These are phyloP conservation scores for Eucalyptus curtisii DNA, from an alignment of 345 rosid genomes.

Conservation along the genomic window DNA sequence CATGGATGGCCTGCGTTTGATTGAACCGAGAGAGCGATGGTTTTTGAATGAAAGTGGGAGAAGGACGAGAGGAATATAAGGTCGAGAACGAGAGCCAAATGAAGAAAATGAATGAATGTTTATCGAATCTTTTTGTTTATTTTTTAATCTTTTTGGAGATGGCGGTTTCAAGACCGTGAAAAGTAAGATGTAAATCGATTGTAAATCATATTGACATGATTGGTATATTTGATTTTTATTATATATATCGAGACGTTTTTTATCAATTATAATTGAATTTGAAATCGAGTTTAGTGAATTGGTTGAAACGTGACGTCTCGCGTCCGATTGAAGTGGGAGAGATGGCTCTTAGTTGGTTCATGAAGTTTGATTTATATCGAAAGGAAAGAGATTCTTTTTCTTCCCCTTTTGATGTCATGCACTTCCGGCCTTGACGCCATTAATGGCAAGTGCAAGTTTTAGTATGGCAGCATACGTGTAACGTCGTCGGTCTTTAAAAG, in stretches of 20 bases:
- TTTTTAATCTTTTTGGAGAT: too few species aligned
- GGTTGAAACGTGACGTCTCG: fast-evolving
- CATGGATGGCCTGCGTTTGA: background rate
- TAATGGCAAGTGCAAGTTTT: background rate
- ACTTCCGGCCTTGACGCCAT: background rate
- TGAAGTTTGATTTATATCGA: background rate
- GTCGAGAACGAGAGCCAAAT: too few species aligned
- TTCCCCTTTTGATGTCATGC: background rate
- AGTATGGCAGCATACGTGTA: background rate
- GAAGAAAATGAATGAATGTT: background rate
- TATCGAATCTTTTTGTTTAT: too few species aligned
- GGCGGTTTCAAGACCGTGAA: background rate
- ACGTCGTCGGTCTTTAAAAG: background rate
- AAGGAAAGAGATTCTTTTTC: background rate
- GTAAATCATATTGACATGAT: fast-evolving
- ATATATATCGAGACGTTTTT: background rate
- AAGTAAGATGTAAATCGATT: fast-evolving
- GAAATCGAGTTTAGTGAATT: background rate
- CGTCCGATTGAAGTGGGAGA: fast-evolving
- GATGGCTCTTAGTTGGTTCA: background rate
- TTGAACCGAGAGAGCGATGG: background rate
- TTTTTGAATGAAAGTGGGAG: background rate
- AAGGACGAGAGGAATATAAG: background rate
- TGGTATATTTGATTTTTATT: fast-evolving
- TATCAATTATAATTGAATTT: background rate